These are phyloP conservation scores for Auxenochlorella pyrenoidosa DNA, from an alignment of 139 green algal genomes.

Conservation along the genomic window DNA sequence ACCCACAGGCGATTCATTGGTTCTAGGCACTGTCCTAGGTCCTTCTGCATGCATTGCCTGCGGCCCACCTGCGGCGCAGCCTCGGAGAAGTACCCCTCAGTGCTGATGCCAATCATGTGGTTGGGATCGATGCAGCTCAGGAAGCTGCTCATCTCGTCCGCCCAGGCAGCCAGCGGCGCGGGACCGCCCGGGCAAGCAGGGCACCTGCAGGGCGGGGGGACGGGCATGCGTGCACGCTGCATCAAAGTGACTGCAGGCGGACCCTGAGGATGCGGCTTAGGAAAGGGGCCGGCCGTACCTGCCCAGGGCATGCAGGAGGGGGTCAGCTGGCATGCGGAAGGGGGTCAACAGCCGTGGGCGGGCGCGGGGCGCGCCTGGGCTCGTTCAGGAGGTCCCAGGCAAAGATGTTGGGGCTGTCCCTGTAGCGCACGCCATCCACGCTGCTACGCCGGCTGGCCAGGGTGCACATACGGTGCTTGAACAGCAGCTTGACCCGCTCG, in stretches of 20 bases:
- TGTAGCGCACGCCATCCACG: conserved; percentile 31
- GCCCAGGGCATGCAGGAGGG: too few species aligned
- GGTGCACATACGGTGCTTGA: conserved; percentile 24
- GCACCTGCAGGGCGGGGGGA: neutral
- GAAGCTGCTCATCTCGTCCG: conserved; percentile 8
- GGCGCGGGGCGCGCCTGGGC: neutral
- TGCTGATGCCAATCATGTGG: neutral
- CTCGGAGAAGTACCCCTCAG: neutral
- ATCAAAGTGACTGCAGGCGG: neutral
- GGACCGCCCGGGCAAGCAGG: conserved; percentile 8
- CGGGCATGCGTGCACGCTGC: too few species aligned
- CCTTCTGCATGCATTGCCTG: neutral
- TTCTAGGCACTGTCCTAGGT: too few species aligned
- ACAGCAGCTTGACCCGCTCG: conserved; percentile 39
- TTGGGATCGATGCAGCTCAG: conserved; percentile 4
- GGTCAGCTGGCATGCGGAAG: too few species aligned
- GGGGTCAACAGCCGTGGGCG: too few species aligned
- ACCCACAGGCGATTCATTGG: too few species aligned
- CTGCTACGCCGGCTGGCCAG: conserved; percentile 37
- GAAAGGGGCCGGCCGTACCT: too few species aligned
- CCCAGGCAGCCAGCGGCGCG: neutral
- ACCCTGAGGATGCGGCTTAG: too few species aligned
- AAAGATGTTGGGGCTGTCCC: conserved; percentile 50
- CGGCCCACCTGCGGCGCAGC: neutral
- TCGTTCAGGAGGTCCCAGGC: conserved; percentile 65